phyloP scores from a whole-genome alignment of 257 asterid genomes.

The Ligustrum vulgare region DNA sequence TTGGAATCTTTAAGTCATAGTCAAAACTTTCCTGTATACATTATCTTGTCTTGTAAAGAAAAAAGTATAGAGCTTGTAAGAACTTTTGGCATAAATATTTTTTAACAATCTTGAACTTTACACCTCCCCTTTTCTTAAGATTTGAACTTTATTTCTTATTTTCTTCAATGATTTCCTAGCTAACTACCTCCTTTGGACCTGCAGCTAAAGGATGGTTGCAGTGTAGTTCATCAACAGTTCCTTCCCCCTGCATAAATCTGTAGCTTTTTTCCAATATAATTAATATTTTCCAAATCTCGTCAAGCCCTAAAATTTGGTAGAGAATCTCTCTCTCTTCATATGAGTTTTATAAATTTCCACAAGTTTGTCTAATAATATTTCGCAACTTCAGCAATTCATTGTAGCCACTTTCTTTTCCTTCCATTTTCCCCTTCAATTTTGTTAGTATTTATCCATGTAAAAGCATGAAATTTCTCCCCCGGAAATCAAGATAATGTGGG shows the following conservation, averaged over 20 bases:
- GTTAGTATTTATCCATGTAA: neutral
- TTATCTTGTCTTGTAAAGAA: slow-evolving; percentile 36
- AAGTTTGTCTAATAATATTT: neutral
- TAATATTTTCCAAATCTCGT: neutral
- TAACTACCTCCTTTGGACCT: slow-evolving; percentile 26
- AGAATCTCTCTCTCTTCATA: neutral
- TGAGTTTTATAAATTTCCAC: neutral
- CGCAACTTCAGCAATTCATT: neutral
- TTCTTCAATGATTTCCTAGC: slow-evolving; percentile 28
- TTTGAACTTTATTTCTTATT: slow-evolving; percentile 32
- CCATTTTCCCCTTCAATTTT: neutral
- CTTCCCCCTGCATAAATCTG: neutral
- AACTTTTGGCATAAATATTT: neutral
- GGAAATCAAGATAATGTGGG: slow-evolving; percentile 45
- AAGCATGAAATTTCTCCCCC: slow-evolving; percentile 42
- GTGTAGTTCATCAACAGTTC: slow-evolving; percentile 51
- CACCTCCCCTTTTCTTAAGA: slow-evolving; percentile 1
- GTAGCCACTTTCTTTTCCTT: neutral
- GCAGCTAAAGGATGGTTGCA: slow-evolving; percentile 12
- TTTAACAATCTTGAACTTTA: neutral
- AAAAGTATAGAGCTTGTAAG: slow-evolving; percentile 5
- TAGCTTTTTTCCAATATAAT: neutral
- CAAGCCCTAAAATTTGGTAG: slow-evolving; percentile 32
- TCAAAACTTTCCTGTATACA: slow-evolving; percentile 43
- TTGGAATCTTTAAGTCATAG: slow-evolving; percentile 26